Conservation (phyloP, 805 yeast species). For the Cyberlindnera subsufficiens region DNA sequence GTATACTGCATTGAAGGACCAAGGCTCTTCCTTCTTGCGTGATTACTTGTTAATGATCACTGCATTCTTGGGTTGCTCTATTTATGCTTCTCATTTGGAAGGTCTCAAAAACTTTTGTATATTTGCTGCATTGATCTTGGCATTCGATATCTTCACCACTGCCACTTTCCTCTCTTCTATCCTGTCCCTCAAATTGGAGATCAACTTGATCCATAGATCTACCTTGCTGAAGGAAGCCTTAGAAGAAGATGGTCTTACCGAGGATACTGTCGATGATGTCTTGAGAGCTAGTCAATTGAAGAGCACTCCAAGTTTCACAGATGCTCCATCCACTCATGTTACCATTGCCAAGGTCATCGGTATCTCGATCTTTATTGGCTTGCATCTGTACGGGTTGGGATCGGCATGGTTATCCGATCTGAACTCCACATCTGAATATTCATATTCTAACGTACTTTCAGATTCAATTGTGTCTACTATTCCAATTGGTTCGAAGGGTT, state of each 20-base stretch:
- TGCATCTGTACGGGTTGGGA: conserved; percentile 66
- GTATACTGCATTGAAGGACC: conserved; percentile 29
- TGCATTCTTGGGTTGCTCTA: conserved; percentile 61
- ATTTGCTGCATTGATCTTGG: conserved; percentile 61
- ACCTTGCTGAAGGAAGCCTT: conserved; percentile 70
- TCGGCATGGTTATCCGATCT: conserved; percentile 62
- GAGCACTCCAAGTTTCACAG: conserved; percentile 21
- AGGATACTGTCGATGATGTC: conserved; percentile 67
- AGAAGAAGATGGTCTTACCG: conserved; percentile 89
- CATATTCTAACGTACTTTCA: conserved; percentile 18
- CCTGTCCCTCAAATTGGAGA: conserved; percentile 82
- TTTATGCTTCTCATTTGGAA: conserved; percentile 59
- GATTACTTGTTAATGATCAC: conserved; percentile 71
- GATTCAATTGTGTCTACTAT: conserved; percentile 20
- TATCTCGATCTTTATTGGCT: conserved; percentile 50
- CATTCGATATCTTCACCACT: conserved; percentile 65
- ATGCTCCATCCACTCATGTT: conserved; percentile 35
- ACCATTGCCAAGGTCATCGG: conserved; percentile 55
- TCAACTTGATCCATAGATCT: conserved; percentile 77
- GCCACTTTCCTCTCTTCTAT: conserved; percentile 81
- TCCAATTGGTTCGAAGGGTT: conserved; percentile 38
- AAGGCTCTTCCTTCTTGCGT: conserved; percentile 42
- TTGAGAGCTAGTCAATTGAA: conserved; percentile 25
- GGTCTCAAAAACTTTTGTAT: conserved; percentile 80
- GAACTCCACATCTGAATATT: conserved; percentile 22